phyloP scores from a whole-genome alignment of 345 rosid genomes.

The Cardamine occulta region DNA sequence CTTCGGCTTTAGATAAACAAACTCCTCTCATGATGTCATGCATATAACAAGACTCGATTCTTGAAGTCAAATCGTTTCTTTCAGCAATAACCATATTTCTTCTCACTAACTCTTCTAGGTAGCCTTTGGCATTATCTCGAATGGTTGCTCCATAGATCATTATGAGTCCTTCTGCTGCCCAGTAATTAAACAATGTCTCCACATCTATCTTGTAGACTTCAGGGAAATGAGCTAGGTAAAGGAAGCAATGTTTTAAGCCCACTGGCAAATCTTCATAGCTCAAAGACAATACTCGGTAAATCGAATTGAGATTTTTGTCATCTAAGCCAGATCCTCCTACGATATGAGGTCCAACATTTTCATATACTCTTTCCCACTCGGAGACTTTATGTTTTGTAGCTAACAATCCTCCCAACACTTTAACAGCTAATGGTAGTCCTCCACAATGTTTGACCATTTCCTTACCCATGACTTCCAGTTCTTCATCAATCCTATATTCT shows the following conservation, averaged over 20 bases:
- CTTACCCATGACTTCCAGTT: conserved; percentile 24
- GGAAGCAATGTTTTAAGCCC: conserved; percentile 34
- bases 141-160: conserved; percentile 10
- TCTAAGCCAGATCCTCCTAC: conserved; percentile 13
- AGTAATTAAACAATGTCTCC: conserved; percentile 42
- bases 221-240: conserved; percentile 36
- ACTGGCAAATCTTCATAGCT: conserved; percentile 41
- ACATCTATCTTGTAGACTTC: conserved; percentile 41
- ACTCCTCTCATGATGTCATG: conserved; percentile 45
- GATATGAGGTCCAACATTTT: conserved; percentile 7
- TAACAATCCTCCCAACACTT: conserved; percentile 35
- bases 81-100: too few relatives aligned
- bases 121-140: conserved; percentile 40
- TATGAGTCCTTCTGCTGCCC: conserved; percentile 51
- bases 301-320: conserved; percentile 14
- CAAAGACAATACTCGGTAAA: conserved; percentile 25
- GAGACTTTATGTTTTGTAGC: conserved; percentile 31
- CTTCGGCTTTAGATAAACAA: conserved; percentile 37
- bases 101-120: conserved; percentile 40
- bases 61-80: background rate
- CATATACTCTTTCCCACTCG: conserved; percentile 30
- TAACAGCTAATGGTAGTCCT: conserved; percentile 31
- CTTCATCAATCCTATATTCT: conserved; percentile 22
- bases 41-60: conserved; percentile 11
- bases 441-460: conserved; percentile 31